Percentiles rank a stretch among this genome's conserved stretches.
These are phyloP conservation scores for Mallotus nudiflorus DNA, from an alignment of 345 rosid species.

Conservation along the genomic window DNA sequence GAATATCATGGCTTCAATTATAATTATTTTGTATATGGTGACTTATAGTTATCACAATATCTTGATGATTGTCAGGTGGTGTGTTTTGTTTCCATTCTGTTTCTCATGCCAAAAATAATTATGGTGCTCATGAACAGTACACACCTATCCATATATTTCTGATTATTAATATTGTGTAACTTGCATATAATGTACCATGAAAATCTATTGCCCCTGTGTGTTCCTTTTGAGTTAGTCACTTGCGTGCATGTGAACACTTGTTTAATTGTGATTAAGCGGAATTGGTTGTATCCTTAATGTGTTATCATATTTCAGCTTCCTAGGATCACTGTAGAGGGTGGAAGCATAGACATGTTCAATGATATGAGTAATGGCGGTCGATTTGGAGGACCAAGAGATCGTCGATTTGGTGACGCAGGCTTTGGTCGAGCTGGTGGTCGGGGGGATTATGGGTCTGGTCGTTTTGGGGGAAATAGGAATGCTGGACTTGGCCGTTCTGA, in stretches of 20 bases:
- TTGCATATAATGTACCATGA: not conserved
- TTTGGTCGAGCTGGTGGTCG: conserved; percentile 46
- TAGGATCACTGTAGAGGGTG: conserved; percentile 56
- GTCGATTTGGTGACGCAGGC: conserved; percentile 44
- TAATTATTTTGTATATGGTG: not conserved
- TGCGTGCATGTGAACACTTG: not conserved
- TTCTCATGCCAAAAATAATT: not conserved
- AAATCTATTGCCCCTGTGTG: not conserved
- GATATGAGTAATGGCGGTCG: conserved; percentile 41
- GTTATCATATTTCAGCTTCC: conserved; percentile 58
- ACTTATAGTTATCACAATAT: not conserved
- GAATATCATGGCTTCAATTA: too few relatives aligned
- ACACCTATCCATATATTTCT: not conserved
- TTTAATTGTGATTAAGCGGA: not conserved
- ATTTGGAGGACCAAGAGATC: conserved; percentile 50
- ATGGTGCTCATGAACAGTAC: not conserved
- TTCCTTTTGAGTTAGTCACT: not conserved
- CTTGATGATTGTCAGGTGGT: not conserved
- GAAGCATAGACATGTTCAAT: conserved; percentile 40
- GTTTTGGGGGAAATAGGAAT: conserved; percentile 33
- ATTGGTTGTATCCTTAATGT: not conserved
- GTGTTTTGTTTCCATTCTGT: not conserved
- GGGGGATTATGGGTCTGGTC: conserved; percentile 39
- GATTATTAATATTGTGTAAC: not conserved
- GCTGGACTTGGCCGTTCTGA: conserved; percentile 22